Percentiles rank a stretch among this genome's conserved stretches.
These are phyloP conservation scores for Erythrobasidium yunnanense DNA, from an alignment of 768 basidiomycete species.

Conservation along the genomic window DNA sequence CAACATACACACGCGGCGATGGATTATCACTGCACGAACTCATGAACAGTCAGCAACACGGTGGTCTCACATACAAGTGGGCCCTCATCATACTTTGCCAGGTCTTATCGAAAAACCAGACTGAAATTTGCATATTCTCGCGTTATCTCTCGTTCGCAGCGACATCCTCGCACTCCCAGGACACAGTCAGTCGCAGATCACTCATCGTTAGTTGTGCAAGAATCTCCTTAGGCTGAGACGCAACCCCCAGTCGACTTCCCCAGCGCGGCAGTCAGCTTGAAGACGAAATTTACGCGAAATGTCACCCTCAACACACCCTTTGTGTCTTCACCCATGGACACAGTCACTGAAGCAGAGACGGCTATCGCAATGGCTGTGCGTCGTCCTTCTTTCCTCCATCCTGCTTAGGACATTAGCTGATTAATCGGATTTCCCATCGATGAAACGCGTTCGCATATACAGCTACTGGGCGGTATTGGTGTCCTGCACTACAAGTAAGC, in stretches of 20 bases:
- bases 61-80: constrained; percentile 87
- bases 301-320: constrained; percentile 86
- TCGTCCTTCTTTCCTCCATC: constrained; percentile 25
- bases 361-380: constrained; percentile 82
- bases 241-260: constrained; percentile 66
- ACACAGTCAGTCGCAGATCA: not conserved
- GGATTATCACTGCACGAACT: constrained; percentile 74
- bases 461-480: constrained; percentile 90
- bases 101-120: too few relatives aligned
- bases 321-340: constrained; percentile 98
- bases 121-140: too few relatives aligned
- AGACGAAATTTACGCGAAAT: constrained; percentile 79
- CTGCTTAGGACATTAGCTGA: too few relatives aligned
- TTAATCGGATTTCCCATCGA: too few relatives aligned
- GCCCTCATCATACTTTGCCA: too few relatives aligned
- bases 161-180: constrained; percentile 63
- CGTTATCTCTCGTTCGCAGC: too few relatives aligned
- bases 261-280: constrained; percentile 64
- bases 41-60: constrained; percentile 73
- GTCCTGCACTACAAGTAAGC: constrained; percentile 89
- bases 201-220: not conserved
- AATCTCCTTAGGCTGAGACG: not conserved
- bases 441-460: constrained; percentile 2
- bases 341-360: constrained; percentile 91
- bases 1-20: constrained; percentile 59